Conservation (phyloP, 106 monocot species). For the Ottelia alismoides region DNA sequence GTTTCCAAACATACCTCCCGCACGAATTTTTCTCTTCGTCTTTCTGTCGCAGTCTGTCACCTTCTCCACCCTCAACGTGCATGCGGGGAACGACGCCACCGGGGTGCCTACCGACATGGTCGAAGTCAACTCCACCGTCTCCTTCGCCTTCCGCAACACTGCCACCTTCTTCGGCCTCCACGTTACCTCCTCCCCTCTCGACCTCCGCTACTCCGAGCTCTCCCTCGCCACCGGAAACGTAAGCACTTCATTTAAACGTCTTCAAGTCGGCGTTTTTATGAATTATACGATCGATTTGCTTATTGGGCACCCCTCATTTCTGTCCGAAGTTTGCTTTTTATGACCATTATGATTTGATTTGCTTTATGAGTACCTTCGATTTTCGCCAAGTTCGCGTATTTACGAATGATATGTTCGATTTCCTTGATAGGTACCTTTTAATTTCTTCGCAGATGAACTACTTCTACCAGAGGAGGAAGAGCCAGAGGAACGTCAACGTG, state of each 20-base stretch:
- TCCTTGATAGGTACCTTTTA: no score
- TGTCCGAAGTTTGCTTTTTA: no score
- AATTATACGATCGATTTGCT: no score
- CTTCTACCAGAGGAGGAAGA: conserved; percentile 87
- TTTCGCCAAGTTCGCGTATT: no score
- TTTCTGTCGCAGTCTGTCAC: conserved; percentile 37
- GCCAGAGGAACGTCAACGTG: conserved; percentile 41
- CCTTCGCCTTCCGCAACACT: conserved; percentile 66
- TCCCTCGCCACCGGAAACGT: conserved; percentile 58
- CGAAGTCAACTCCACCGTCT: conserved; percentile 66
- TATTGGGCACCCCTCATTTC: neutral
- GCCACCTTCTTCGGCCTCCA: conserved; percentile 86
- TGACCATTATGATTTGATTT: no score
- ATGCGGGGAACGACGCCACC: conserved; percentile 74
- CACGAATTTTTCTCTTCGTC: no score
- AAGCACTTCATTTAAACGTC: no score
- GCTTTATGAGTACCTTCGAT: no score
- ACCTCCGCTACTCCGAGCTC: conserved; percentile 60
- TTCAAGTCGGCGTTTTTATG: no score
- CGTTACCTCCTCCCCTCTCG: conserved; percentile 45
- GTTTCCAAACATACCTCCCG: no score
- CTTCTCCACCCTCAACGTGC: conserved; percentile 58
- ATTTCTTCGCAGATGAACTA: conserved; percentile 35
- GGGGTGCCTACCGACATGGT: conserved; percentile 69
- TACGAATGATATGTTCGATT: no score